Conservation (phyloP, 2,329 filamentous ascomycete genomes). For the Hysterium pulicare region DNA sequence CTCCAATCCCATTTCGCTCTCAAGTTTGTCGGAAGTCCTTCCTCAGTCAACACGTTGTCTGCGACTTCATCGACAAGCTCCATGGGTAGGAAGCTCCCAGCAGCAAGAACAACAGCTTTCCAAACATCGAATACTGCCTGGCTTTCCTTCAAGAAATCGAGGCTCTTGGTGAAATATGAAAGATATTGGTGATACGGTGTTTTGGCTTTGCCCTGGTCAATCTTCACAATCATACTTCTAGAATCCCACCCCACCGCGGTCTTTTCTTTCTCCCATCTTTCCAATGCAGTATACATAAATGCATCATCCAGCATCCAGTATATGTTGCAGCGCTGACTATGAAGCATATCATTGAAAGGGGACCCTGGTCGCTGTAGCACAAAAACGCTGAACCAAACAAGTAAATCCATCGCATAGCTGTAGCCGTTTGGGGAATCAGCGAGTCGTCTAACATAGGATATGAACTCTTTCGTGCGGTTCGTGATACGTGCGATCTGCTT, state of each 20-base stretch:
- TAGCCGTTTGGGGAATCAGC: neutral
- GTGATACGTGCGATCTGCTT: neutral
- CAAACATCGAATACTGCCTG: slow-evolving; percentile 1
- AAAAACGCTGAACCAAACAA: slow-evolving; percentile 2
- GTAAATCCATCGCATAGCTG: neutral
- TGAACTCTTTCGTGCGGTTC: slow-evolving; percentile 1
- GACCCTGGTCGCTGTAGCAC: slow-evolving; percentile 1
- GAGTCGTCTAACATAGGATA: neutral
- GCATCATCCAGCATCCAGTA: slow-evolving; percentile 3
- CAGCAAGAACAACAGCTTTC: neutral
- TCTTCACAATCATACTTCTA: neutral
- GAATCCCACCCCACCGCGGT: neutral
- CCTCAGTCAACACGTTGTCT: neutral
- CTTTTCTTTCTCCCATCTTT: neutral
- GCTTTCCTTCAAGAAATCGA: slow-evolving; percentile 1
- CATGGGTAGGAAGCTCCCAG: neutral
- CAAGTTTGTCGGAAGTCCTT: neutral
- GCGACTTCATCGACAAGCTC: slow-evolving; percentile 1
- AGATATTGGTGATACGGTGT: neutral
- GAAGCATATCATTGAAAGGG: neutral
- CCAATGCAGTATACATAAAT: slow-evolving; percentile 2
- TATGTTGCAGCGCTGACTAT: slow-evolving; percentile 1
- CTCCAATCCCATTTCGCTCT: slow-evolving; percentile 2
- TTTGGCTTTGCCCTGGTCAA: neutral
- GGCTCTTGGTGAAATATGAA: slow-evolving; percentile 1